Percentiles rank a stretch among this genome's conserved stretches.
Evolutionary conservation across 305 asterid species (phyloP).

Genomic region (Striga hermonthica): DNA sequence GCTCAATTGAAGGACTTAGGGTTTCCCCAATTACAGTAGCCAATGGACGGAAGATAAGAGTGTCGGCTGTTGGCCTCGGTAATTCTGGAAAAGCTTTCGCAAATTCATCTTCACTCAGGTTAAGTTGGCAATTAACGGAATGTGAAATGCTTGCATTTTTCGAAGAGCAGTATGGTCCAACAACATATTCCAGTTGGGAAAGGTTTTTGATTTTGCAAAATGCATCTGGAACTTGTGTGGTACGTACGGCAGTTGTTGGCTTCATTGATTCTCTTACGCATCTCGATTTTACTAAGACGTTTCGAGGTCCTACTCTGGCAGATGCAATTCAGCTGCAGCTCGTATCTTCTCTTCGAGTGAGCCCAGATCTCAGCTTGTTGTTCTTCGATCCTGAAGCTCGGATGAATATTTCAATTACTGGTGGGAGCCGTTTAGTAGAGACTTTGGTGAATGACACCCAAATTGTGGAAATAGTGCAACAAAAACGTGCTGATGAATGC

Average conservation of each 20-base stretch:
- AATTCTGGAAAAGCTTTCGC: conserved; percentile 73
- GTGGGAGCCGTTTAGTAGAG: conserved; percentile 77
- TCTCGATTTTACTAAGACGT: conserved; percentile 35
- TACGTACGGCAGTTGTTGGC: neutral
- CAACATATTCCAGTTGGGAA: conserved; percentile 72
- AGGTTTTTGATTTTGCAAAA: conserved; percentile 68
- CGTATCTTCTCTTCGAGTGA: conserved; percentile 71
- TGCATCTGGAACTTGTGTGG: conserved; percentile 47
- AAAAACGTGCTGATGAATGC: conserved; percentile 47
- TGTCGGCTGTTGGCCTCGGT: conserved; percentile 77
- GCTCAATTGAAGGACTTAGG: conserved; percentile 55
- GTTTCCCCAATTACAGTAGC: conserved; percentile 68
- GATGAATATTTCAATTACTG: conserved; percentile 69
- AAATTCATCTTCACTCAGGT: conserved; percentile 73
- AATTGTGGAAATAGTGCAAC: conserved; percentile 50
- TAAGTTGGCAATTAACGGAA: conserved; percentile 65
- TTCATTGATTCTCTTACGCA: conserved; percentile 34
- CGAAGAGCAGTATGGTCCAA: conserved; percentile 46
- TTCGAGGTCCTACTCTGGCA: conserved; percentile 45
- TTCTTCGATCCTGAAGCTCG: conserved; percentile 64
- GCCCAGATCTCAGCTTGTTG: conserved; percentile 68
- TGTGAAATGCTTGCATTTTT: conserved; percentile 65
- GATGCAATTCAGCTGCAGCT: conserved; percentile 79
- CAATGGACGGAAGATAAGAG: conserved; percentile 76
- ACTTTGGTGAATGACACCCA: conserved; percentile 61